Evolutionary conservation across 2,329 filamentous ascomycete species (phyloP), one percentile per base, ranked within the genome.

Genomic region (Apiospora arundinis): DNA sequence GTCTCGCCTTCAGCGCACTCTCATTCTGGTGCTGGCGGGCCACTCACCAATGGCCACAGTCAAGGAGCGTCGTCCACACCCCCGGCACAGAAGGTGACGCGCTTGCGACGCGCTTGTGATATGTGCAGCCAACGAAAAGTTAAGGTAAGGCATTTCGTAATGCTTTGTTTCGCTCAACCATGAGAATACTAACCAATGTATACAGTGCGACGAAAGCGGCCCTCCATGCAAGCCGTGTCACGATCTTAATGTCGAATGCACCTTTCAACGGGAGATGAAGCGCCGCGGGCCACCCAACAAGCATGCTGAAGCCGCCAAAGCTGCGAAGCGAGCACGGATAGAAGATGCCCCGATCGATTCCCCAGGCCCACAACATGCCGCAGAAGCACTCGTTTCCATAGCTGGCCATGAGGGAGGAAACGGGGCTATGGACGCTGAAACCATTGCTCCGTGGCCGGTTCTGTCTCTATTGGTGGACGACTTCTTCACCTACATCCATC

Each of bases 401-500:
- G 78, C 82, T 4, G 77, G 78, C 2, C 72, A 84, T 21, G 81
- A 82, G 18, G 76, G 77, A 1, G 79, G 80, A n/a, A 77, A 76
- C 40, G 78, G 81, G n/a, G 78, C 40, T 28, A 25, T 90, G 18
- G 88, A 89, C 72, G 89, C 91, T 67, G 93, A 95, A 78, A 85
- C 88, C 1, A 94, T 95, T 73, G 92, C 92, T 52, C 91, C 92
- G 0, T 85, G 92, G 80, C 87, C 89, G 9, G 89, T 92, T 14
- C 83, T 95, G 69, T 87, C 92, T 76, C 86, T 92, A 2, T 85
- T 95, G 21, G 88, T 95, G 71, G 92, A 95, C 79, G 93, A 95
- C 82, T 95, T 93, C 85, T 95, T 95, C 82, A 94, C 91, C 23
- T 94, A 94, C 79, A 92, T 95, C 69, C 92, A 95, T 76, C 93